These are phyloP conservation scores for Hanseniaspora taiwanica DNA, from an alignment of 805 yeast genomes.

Conservation along the genomic window DNA sequence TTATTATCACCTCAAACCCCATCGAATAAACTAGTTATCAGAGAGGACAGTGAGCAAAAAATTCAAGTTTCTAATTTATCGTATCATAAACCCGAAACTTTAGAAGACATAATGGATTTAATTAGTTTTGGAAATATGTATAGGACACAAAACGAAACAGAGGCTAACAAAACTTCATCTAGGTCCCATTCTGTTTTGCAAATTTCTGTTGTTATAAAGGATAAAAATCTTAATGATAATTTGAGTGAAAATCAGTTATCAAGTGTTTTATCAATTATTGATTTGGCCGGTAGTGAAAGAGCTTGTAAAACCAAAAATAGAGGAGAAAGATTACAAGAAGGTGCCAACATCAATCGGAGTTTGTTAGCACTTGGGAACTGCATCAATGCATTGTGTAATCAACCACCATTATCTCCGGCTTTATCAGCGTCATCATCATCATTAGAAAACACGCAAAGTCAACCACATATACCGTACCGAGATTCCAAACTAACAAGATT, in stretches of 20 bases:
- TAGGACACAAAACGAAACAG: conserved; percentile 78
- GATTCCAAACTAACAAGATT: conserved; percentile 83
- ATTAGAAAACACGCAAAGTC: neutral
- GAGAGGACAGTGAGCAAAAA: conserved; percentile 57
- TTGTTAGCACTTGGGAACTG: conserved; percentile 85
- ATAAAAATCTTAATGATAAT: conserved; percentile 40
- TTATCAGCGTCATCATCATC: too few relatives aligned
- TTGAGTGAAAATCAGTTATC: conserved; percentile 53
- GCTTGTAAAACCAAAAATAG: conserved; percentile 81
- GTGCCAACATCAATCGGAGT: conserved; percentile 87
- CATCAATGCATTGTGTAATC: conserved; percentile 77
- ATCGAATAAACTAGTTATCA: conserved; percentile 37
- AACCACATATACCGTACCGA: conserved; percentile 68
- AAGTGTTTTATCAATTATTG: conserved; percentile 79
- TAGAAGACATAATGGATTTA: conserved; percentile 68
- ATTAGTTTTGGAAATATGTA: conserved; percentile 58
- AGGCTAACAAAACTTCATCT: conserved; percentile 81
- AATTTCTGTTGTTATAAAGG: conserved; percentile 50
- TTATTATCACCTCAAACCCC: conserved; percentile 45
- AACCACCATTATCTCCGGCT: too few relatives aligned
- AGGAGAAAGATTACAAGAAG: conserved; percentile 73
- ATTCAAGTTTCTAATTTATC: conserved; percentile 65
- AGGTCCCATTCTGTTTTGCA: conserved; percentile 91
- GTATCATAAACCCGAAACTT: conserved; percentile 43
- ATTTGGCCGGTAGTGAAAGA: conserved; percentile 89